These are phyloP conservation scores for Chimonanthus praecox DNA, from an alignment of 164 flowering plant genomes.

Conservation along the genomic window DNA sequence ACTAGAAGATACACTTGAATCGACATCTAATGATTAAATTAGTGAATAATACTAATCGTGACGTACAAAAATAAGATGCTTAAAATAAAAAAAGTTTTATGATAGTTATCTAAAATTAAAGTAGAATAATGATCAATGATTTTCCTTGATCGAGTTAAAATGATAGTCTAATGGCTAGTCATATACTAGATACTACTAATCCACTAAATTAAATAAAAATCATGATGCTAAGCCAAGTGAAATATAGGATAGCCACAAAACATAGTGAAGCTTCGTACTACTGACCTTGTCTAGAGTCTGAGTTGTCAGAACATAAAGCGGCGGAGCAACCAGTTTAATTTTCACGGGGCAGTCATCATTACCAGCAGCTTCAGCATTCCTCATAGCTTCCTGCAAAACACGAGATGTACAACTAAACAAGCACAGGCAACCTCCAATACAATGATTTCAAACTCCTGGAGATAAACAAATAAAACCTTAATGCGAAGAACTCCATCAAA, in stretches of 20 bases:
- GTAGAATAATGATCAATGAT: neutral
- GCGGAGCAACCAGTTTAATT: constrained; percentile 90
- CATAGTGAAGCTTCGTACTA: neutral
- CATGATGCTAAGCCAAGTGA: neutral
- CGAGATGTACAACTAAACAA: neutral
- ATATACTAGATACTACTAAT: neutral
- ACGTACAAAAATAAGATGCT: neutral
- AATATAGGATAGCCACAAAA: neutral
- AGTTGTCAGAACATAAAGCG: constrained; percentile 88
- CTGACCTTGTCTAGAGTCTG: constrained; percentile 95
- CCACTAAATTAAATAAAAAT: neutral
- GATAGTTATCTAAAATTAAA: no score
- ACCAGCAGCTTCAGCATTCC: constrained; percentile 93
- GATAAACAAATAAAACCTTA: constrained; percentile 40
- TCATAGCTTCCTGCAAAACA: constrained; percentile 79
- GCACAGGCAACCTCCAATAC: neutral
- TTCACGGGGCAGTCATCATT: constrained; percentile 90
- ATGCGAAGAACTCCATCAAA: constrained; percentile 98
- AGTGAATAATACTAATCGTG: no score
- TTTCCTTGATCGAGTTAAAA: neutral
- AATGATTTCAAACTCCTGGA: neutral
- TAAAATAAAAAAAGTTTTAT: no score
- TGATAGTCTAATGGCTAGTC: neutral
- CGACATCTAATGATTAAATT: no score
- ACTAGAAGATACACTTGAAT: no score